Conservation (phyloP, 2,329 filamentous ascomycete genomes). For the Fusarium incarnatum region DNA sequence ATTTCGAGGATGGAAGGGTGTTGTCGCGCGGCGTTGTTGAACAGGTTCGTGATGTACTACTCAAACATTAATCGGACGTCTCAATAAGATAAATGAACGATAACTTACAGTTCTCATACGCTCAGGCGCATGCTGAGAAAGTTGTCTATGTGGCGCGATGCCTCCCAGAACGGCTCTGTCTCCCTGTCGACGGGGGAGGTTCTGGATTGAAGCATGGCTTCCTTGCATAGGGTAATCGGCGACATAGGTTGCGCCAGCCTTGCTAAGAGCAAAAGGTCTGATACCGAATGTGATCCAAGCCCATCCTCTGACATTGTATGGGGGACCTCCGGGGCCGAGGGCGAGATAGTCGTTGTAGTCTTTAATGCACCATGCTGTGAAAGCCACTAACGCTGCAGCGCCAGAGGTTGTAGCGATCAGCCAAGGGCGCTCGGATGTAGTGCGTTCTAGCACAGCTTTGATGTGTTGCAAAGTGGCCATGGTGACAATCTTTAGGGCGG, state of each 20-base stretch:
- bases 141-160: not conserved
- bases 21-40: not conserved
- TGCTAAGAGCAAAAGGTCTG: not conserved
- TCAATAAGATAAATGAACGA: rapidly evolving
- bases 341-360: not conserved
- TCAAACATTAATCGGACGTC: no score
- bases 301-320: not conserved
- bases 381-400: not conserved
- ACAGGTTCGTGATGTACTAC: not conserved
- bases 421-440: not conserved
- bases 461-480: not conserved
- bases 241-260: not conserved
- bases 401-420: not conserved
- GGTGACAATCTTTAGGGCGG: not conserved
- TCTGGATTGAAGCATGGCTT: not conserved
- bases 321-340: not conserved
- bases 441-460: not conserved
- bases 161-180: not conserved
- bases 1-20: not conserved
- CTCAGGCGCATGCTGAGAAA: not conserved
- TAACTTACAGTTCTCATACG: not conserved
- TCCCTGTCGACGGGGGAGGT: not conserved
- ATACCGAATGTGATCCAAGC: not conserved
- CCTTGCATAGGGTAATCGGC: not conserved
- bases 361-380: not conserved